Percentiles rank a stretch among this genome's conserved stretches.
These are phyloP conservation scores for Emericellopsis cladophorae DNA, from an alignment of 2,329 filamentous ascomycete species.

Conservation along the genomic window DNA sequence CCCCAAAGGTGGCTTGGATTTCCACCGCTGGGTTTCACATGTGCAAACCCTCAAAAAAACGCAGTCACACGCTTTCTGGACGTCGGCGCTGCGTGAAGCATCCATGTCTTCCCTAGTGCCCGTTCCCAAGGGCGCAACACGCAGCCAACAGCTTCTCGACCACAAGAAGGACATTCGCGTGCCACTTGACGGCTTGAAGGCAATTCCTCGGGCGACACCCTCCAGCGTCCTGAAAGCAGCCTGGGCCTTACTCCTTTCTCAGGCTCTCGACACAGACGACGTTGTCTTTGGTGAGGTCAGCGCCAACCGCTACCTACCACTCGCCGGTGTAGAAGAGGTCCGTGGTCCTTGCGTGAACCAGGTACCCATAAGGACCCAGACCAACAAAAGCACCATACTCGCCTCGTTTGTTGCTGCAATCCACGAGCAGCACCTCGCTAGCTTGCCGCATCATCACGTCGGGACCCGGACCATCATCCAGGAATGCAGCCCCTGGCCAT, in stretches of 20 bases:
- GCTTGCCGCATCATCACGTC: neutral
- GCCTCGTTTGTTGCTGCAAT: neutral
- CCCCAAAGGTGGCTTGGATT: neutral
- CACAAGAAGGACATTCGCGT: neutral
- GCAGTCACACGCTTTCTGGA: neutral
- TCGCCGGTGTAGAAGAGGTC: neutral
- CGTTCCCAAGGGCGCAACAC: neutral
- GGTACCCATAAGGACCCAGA: neutral
- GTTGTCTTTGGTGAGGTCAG: neutral
- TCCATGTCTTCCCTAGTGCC: neutral
- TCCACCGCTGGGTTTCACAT: neutral
- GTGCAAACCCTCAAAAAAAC: neutral
- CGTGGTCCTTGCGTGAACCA: neutral
- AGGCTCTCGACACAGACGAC: neutral
- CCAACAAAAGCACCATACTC: neutral
- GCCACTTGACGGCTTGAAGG: neutral
- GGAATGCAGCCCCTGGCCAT: neutral
- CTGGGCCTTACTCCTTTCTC: neutral
- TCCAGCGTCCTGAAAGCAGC: neutral
- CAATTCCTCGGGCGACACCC: neutral
- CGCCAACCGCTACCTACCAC: neutral
- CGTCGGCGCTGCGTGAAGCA: neutral
- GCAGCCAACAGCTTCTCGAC: neutral
- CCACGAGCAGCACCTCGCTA: neutral
- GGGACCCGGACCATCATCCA: neutral